Evolutionary conservation across 164 flowering plant genomes (phyloP).

Genomic region (Vitis riparia): DNA sequence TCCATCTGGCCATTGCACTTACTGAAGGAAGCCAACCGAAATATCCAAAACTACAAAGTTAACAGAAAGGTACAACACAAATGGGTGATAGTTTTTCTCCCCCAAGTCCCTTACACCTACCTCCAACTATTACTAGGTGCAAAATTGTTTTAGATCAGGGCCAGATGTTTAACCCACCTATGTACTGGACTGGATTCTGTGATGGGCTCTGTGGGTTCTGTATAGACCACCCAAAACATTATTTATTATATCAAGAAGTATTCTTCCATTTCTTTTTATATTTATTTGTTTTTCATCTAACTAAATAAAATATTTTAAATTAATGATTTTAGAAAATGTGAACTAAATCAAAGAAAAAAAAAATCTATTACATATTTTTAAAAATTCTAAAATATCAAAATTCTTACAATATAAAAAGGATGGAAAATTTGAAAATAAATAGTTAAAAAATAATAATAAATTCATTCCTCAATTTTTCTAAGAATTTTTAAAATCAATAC

Average conservation of each 20-base stretch:
- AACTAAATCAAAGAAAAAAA: too few species aligned
- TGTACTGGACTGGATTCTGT: slow-evolving; percentile 4
- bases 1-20: neutral
- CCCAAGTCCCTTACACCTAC: slow-evolving; percentile 14
- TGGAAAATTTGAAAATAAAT: too few species aligned
- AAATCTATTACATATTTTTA: too few species aligned
- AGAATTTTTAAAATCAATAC: too few species aligned
- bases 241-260: neutral
- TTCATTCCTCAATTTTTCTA: too few species aligned
- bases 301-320: too few species aligned
- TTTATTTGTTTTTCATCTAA: too few species aligned
- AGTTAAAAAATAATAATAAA: too few species aligned
- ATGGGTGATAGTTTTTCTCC: slow-evolving; percentile 16
- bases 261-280: neutral
- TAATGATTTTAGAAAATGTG: too few species aligned
- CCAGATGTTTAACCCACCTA: slow-evolving; percentile 1
- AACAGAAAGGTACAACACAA: slow-evolving; percentile 13
- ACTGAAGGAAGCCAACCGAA: slow-evolving; percentile 2
- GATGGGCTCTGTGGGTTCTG: slow-evolving; percentile 14
- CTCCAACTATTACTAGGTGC: slow-evolving; percentile 1
- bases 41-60: neutral
- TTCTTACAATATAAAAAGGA: too few species aligned
- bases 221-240: slow-evolving; percentile 6
- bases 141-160: neutral
- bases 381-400: too few species aligned